Evolutionary conservation across 2,329 filamentous ascomycete genomes (phyloP).

Genomic region (Xylariaceae sp.): DNA sequence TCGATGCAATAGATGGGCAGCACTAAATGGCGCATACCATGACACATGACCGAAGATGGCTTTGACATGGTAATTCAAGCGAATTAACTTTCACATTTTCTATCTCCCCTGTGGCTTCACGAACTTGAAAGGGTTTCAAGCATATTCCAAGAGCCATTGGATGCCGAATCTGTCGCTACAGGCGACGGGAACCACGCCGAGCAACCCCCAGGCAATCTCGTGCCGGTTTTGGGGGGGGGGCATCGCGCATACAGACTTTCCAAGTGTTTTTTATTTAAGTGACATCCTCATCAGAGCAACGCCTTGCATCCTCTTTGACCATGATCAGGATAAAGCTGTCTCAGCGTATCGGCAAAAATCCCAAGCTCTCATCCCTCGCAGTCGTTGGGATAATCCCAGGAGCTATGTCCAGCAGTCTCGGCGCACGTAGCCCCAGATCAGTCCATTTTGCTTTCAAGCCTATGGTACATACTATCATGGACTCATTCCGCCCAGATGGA

Average conservation of each 20-base stretch:
- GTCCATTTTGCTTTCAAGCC: neutral
- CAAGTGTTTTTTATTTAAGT: slow-evolving; percentile 20
- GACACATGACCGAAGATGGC: slow-evolving; percentile 13
- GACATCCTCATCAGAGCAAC: neutral
- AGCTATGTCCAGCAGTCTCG: slow-evolving; percentile 23
- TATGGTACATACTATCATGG: neutral
- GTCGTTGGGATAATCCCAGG: slow-evolving; percentile 32
- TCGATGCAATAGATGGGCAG: slow-evolving; percentile 27
- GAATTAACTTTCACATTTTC: slow-evolving; percentile 25
- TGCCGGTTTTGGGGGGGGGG: slow-evolving; percentile 21
- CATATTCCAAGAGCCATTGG: slow-evolving; percentile 9
- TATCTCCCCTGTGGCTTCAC: slow-evolving; percentile 17
- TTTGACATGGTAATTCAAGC: slow-evolving; percentile 19
- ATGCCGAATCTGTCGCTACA: slow-evolving; percentile 16
- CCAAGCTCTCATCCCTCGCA: slow-evolving; percentile 22
- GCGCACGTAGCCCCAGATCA: slow-evolving; percentile 9
- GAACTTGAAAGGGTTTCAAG: slow-evolving; percentile 10
- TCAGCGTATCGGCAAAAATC: slow-evolving; percentile 22
- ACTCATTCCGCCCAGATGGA: slow-evolving; percentile 17
- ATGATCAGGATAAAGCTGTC: slow-evolving; percentile 25
- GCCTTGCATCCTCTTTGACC: neutral
- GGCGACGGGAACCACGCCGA: slow-evolving; percentile 17
- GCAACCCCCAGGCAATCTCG: slow-evolving; percentile 18
- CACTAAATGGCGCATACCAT: slow-evolving; percentile 17
- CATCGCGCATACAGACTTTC: slow-evolving; percentile 25